Evolutionary conservation across 1,139 yeast species (phyloP).

Genomic region (Candida sojae): DNA sequence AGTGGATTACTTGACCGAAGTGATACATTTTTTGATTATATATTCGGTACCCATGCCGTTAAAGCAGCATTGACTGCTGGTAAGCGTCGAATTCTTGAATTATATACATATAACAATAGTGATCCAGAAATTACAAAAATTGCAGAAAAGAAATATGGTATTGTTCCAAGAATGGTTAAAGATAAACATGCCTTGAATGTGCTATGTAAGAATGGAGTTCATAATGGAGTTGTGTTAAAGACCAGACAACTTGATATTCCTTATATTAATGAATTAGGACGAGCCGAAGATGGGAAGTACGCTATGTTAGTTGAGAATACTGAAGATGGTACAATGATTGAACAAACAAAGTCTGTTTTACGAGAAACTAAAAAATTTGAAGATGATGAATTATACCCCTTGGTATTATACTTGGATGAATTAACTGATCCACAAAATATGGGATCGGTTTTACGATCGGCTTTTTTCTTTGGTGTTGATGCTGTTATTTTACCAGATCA

Average conservation of each 20-base stretch:
- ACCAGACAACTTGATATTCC: constrained; percentile 57
- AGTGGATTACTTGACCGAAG: neutral
- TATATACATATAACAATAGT: constrained; percentile 50
- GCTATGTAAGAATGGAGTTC: constrained; percentile 70
- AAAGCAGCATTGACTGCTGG: constrained; percentile 63
- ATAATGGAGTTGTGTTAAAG: constrained; percentile 78
- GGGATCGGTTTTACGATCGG: constrained; percentile 84
- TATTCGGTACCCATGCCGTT: constrained; percentile 79
- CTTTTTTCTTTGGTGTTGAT: constrained; percentile 84
- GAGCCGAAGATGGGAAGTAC: constrained; percentile 32
- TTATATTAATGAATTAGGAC: constrained; percentile 36
- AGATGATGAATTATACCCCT: constrained; percentile 46
- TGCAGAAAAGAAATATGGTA: constrained; percentile 44
- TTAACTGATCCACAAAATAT: constrained; percentile 88
- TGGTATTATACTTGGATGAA: constrained; percentile 79
- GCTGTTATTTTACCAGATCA: constrained; percentile 70
- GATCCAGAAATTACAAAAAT: constrained; percentile 39
- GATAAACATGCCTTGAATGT: constrained; percentile 60
- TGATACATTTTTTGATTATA: constrained; percentile 59
- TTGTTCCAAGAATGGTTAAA: constrained; percentile 44
- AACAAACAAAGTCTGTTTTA: constrained; percentile 17
- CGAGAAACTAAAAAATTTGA: constrained; percentile 18
- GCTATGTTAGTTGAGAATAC: constrained; percentile 16
- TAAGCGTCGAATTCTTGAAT: constrained; percentile 55
- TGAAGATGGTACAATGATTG: constrained; percentile 15